Evolutionary conservation across 306 rosid species (phyloP).

Genomic region (Sphenostylis stenocarpa): DNA sequence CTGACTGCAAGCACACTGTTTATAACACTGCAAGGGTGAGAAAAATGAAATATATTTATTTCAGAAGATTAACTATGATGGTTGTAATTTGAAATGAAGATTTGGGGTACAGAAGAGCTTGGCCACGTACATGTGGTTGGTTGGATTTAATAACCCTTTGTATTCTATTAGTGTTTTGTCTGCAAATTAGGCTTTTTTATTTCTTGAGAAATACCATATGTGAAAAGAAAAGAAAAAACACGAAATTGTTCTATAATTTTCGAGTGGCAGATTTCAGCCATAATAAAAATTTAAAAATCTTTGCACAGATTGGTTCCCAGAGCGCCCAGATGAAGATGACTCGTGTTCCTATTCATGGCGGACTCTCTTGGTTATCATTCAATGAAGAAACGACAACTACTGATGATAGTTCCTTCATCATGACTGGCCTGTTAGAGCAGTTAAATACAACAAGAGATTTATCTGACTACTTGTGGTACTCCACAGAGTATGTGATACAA

Average conservation of each 20-base stretch:
- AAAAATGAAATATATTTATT: neutral
- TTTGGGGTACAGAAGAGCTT: neutral
- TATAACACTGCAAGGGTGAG: conserved; percentile 99
- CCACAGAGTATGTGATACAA: conserved; percentile 80
- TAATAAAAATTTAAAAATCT: conserved; percentile 19
- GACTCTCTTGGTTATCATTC: conserved; percentile 83
- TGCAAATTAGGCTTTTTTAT: neutral
- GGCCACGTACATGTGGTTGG: neutral
- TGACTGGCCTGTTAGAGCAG: conserved; percentile 86
- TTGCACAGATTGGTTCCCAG: conserved; percentile 80
- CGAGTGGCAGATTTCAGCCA: neutral
- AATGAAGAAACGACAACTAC: conserved; percentile 79
- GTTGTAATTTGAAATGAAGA: conserved; percentile 20
- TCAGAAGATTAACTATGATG: neutral
- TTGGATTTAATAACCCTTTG: neutral
- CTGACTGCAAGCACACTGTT: conserved; percentile 88
- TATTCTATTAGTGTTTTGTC: neutral
- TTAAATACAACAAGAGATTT: conserved; percentile 90
- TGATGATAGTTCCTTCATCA: conserved; percentile 70
- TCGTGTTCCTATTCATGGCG: conserved; percentile 78
- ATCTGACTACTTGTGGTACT: conserved; percentile 94
- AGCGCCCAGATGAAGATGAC: conserved; percentile 90
- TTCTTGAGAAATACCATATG: neutral
- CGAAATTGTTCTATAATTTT: neutral
- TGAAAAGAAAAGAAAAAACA: conserved; percentile 3